Evolutionary conservation across 1,284 basidiomycete species (phyloP).

Genomic region (Trichosporon sp.): DNA sequence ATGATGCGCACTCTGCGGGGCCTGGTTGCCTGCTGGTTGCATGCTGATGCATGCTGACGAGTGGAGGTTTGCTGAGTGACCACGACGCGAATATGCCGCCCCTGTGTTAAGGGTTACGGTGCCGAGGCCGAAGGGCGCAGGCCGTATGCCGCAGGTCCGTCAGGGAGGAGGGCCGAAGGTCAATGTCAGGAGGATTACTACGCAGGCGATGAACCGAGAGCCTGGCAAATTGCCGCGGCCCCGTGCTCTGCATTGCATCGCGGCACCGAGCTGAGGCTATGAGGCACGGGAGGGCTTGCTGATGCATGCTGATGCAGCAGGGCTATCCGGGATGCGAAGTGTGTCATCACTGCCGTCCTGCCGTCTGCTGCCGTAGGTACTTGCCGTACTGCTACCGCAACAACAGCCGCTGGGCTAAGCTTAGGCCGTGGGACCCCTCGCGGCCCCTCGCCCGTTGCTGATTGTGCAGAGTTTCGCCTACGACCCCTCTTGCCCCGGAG

Average conservation of each 20-base stretch:
- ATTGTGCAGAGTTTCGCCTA: not conserved
- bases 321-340: not conserved
- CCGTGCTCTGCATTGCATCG: not conserved
- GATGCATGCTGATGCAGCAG: not conserved
- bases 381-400: not conserved
- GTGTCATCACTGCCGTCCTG: not conserved
- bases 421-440: slow-evolving; percentile 13
- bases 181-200: no score
- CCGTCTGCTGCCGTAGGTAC: no score
- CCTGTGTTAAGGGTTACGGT: not conserved
- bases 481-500: not conserved
- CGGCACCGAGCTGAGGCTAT: not conserved
- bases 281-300: no score
- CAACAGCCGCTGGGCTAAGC: not conserved
- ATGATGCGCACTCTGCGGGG: not conserved
- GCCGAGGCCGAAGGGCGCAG: not conserved
- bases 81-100: not conserved
- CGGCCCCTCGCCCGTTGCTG: slow-evolving; percentile 8
- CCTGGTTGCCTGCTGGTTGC: not conserved
- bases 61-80: not conserved
- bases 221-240: not conserved
- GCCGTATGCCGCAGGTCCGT: not conserved
- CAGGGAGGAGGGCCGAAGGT: not conserved
- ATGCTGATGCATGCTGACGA: no score
- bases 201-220: not conserved